These are phyloP conservation scores for Nakaseomyces bracarensis DNA, from an alignment of 1,139 yeast species.

Conservation along the genomic window DNA sequence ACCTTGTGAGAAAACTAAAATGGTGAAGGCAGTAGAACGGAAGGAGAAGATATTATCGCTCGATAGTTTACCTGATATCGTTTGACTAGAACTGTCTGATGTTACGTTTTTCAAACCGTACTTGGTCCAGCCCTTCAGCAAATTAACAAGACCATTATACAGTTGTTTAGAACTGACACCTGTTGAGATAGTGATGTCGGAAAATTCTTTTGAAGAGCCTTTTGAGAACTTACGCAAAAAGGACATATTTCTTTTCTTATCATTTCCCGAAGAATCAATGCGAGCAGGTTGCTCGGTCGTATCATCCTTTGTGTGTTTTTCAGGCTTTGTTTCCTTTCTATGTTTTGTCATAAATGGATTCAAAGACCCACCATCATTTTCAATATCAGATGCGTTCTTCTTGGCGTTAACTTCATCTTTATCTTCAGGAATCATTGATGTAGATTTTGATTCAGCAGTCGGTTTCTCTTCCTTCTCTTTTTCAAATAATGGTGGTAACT, in stretches of 20 bases:
- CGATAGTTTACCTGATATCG: constrained; percentile 52
- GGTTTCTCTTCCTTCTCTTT: background rate
- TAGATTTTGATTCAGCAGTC: background rate
- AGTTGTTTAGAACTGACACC: constrained; percentile 41
- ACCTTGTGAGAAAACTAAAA: constrained; percentile 38
- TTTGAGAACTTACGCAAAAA: constrained; percentile 57
- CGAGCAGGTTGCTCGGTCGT: constrained; percentile 14
- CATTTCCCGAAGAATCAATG: constrained; percentile 8
- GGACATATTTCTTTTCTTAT: constrained; percentile 20
- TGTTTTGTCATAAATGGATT: constrained; percentile 8
- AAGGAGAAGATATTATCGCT: constrained; percentile 54
- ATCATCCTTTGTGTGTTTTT: constrained; percentile 9
- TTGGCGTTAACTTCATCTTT: constrained; percentile 20
- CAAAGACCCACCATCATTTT: constrained; percentile 1
- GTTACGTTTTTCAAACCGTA: constrained; percentile 57
- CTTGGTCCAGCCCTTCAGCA: constrained; percentile 59
- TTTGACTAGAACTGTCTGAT: constrained; percentile 38
- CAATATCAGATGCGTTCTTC: background rate
- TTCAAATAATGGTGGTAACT: constrained; percentile 5
- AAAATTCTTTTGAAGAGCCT: constrained; percentile 18
- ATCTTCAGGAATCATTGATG: constrained; percentile 21
- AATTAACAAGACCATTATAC: constrained; percentile 55
- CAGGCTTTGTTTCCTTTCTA: constrained; percentile 7
- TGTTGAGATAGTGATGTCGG: constrained; percentile 32
- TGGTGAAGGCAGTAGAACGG: constrained; percentile 57